A percentile compares a stretch with the other conserved stretches of the same genome.
Conservation (phyloP, 2,329 filamentous ascomycete species). For the Penicillium sp. region DNA sequence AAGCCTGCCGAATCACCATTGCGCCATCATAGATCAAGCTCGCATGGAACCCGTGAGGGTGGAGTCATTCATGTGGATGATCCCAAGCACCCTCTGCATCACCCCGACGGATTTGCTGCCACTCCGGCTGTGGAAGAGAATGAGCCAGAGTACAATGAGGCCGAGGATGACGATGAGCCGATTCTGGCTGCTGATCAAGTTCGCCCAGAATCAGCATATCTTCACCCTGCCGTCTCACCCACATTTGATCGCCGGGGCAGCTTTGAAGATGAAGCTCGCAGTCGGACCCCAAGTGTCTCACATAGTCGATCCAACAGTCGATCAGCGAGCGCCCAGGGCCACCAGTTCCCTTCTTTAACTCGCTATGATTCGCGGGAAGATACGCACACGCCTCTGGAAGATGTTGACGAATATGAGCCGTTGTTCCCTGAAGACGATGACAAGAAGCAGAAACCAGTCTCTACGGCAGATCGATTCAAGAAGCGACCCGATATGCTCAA, state of each 20-base stretch:
- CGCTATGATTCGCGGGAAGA: constrained; percentile 59
- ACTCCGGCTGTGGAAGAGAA: constrained; percentile 54
- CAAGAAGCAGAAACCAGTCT: constrained; percentile 55
- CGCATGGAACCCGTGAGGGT: constrained; percentile 19
- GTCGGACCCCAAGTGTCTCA: constrained; percentile 55
- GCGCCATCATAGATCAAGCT: constrained; percentile 14
- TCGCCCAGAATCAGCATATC: constrained; percentile 64
- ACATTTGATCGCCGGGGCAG: constrained; percentile 64
- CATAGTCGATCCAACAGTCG: constrained; percentile 67
- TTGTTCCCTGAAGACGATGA: constrained; percentile 80
- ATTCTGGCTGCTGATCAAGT: constrained; percentile 90
- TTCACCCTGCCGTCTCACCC: constrained; percentile 82
- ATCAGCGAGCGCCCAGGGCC: constrained; percentile 64
- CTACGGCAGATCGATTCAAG: constrained; percentile 59
- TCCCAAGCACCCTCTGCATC: constrained; percentile 48
- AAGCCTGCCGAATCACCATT: constrained; percentile 10
- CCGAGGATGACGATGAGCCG: constrained; percentile 66
- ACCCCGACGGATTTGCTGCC: constrained; percentile 52
- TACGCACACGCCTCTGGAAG: constrained; percentile 70
- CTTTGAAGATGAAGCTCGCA: constrained; percentile 53
- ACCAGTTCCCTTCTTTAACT: constrained; percentile 48
- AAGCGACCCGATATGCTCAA: constrained; percentile 54
- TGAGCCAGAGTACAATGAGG: constrained; percentile 45
- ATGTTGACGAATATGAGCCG: constrained; percentile 93
- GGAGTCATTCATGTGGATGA: constrained; percentile 76